Percentiles rank a stretch among this genome's conserved stretches.
phyloP scores from a whole-genome alignment of 257 asterid species.

The Apocynum venetum region DNA sequence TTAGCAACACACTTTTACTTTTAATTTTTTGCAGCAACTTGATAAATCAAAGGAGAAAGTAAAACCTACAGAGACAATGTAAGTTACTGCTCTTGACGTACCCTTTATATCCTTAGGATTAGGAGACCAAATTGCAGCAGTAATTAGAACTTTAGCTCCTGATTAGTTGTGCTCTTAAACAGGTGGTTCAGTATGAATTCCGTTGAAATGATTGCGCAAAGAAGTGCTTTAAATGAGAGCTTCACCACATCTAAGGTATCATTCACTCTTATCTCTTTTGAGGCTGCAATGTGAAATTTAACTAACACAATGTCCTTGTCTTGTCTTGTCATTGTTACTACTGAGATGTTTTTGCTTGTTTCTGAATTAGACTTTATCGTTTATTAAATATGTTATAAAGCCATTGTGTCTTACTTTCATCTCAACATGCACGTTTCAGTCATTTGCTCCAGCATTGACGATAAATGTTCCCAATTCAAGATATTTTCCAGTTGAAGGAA shows the following conservation, averaged over 20 bases:
- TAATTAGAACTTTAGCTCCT: slow-evolving; percentile 21
- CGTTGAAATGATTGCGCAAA: slow-evolving; percentile 40
- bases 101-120: slow-evolving; percentile 15
- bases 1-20: slow-evolving; percentile 7
- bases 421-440: slow-evolving; percentile 37
- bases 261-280: slow-evolving; percentile 12
- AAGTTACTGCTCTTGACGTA: slow-evolving; percentile 35
- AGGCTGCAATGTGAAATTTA: slow-evolving; percentile 8
- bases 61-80: slow-evolving; percentile 57
- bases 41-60: slow-evolving; percentile 50
- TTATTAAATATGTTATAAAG: not conserved
- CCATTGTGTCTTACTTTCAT: slow-evolving; percentile 18
- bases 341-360: not conserved
- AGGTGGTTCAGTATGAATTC: slow-evolving; percentile 81
- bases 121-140: slow-evolving; percentile 5
- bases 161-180: slow-evolving; percentile 18
- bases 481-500: slow-evolving; percentile 66
- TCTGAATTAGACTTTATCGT: not conserved
- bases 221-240: slow-evolving; percentile 28
- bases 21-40: slow-evolving; percentile 24
- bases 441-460: slow-evolving; percentile 51
- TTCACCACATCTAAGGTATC: slow-evolving; percentile 58
- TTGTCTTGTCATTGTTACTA: not conserved
- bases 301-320: not conserved
- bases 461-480: slow-evolving; percentile 67